phyloP scores from a whole-genome alignment of 2,329 filamentous ascomycete genomes.

The Didymella glomerata region DNA sequence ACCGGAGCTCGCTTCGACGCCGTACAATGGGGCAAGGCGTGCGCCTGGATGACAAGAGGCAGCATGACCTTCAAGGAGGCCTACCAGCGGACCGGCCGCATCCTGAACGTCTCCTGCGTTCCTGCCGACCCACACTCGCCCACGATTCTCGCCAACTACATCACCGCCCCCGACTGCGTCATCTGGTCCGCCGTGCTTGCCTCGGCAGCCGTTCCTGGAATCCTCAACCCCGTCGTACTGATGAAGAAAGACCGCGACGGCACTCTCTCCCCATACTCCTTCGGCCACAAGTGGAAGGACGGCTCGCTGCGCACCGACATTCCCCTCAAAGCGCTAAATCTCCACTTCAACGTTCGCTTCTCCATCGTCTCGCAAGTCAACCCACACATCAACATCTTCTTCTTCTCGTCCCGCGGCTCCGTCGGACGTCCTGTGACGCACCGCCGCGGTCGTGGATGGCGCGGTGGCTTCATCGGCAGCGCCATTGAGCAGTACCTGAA shows the following conservation, averaged over 20 bases:
- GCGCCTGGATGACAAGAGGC: constrained; percentile 88
- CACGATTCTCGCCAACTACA: constrained; percentile 91
- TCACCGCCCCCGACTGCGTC: constrained; percentile 94
- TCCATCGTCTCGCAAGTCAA: constrained; percentile 90
- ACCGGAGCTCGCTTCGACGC: constrained; percentile 95
- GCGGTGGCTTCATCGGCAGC: constrained; percentile 91
- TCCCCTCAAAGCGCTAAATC: constrained; percentile 89
- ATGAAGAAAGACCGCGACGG: constrained; percentile 85
- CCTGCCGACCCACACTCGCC: constrained; percentile 94
- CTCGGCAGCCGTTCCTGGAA: constrained; percentile 93
- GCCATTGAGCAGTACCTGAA: constrained; percentile 95
- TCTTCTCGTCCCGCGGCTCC: constrained; percentile 92
- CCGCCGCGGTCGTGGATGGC: constrained; percentile 91
- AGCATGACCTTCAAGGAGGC: constrained; percentile 95
- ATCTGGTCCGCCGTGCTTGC: constrained; percentile 97
- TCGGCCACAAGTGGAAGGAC: constrained; percentile 99
- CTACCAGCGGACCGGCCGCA: constrained; percentile 90
- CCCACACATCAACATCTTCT: constrained; percentile 97
- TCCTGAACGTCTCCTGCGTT: constrained; percentile 94
- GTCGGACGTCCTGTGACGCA: constrained; percentile 95
- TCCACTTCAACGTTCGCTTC: constrained; percentile 99
- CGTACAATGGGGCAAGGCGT: constrained; percentile 85
- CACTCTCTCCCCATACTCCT: constrained; percentile 85
- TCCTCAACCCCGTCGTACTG: constrained; percentile 92
- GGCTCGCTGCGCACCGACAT: constrained; percentile 94